Evolutionary conservation across 164 flowering plant species (phyloP).

Genomic region (Stephania cephalantha): DNA sequence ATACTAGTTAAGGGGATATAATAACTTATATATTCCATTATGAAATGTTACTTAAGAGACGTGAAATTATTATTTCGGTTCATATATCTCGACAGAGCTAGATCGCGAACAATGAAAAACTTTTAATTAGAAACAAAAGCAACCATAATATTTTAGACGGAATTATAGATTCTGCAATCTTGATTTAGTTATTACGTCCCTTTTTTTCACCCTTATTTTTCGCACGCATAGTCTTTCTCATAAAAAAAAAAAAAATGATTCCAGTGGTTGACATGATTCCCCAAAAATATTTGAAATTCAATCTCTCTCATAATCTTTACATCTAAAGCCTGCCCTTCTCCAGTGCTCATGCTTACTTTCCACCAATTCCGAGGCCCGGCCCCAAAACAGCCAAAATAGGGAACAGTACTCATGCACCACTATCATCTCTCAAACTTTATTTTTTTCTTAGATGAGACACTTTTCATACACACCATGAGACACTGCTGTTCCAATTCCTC

Average conservation of each 20-base stretch:
- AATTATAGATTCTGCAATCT: background rate
- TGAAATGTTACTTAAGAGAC: too few relatives aligned
- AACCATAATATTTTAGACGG: background rate
- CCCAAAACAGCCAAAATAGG: background rate
- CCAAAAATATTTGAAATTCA: background rate
- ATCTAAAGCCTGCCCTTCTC: background rate
- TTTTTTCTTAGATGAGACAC: background rate
- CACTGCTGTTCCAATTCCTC: too few relatives aligned
- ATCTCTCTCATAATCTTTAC: background rate
- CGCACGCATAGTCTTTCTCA: background rate
- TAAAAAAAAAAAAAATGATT: too few relatives aligned
- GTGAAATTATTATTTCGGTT: too few relatives aligned
- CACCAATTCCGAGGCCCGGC: background rate
- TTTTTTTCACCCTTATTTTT: background rate
- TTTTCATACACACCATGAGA: too few relatives aligned
- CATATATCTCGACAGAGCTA: too few relatives aligned
- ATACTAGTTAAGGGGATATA: too few relatives aligned
- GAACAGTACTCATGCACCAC: background rate
- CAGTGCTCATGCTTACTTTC: conserved; percentile 1
- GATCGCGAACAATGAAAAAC: too few relatives aligned
- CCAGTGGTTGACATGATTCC: background rate
- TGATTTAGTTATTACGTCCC: background rate
- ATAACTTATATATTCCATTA: too few relatives aligned
- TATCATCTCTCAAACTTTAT: background rate
- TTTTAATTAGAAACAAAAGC: background rate